Evolutionary conservation across 768 basidiomycete genomes (phyloP), one percentile per base, ranked within the genome.

Genomic region (Exsudoporus frostii): DNA sequence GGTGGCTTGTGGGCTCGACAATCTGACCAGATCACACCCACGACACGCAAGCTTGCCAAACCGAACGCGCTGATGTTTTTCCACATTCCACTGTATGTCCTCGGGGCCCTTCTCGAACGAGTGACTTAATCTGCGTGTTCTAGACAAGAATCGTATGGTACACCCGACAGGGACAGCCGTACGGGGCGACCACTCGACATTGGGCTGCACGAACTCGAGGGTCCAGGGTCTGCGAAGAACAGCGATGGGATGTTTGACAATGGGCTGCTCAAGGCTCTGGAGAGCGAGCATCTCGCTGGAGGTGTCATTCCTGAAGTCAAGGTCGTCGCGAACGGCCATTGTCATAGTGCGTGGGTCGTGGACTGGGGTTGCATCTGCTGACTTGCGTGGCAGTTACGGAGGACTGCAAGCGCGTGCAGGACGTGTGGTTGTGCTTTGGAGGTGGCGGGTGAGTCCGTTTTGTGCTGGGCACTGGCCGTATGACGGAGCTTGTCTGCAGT

Each of bases 41-140:
- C 75, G 45, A 69, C 71, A 22, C 71, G 73, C 61, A 77, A 75
- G 50, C 76, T 94, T 3, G 91, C 90, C 5, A 98, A 97, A 69
- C 96, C 96, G 1, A 98, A 98, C 63, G 96, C 92, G 0, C 69
- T 98, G 60, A 90, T 92, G 88, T 97, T 96, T 74, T 98, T 97
- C 84, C 96, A 98, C 60, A 98, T 99, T 43, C 96, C 96, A 47
- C 65, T 98, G 87, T 91, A 65, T 20, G 86, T 75, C 4, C 17
- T 13, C 5, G 6, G 24, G 20, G 10, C 3, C 7, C 36, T 9
- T 27, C 4, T 10, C 5, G 4, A 6, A 8, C 29, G 25, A 7
- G 10, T 14, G 40, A 42, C 24, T 36, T 54, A 2, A 45, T 40
- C 17, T 20, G 15, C 17, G 24, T 48, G 7, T 32, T 38, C 14